Evolutionary conservation across 495 filamentous ascomycete species (phyloP), one percentile per base, ranked within the genome.

Genomic region (Halenospora varia): DNA sequence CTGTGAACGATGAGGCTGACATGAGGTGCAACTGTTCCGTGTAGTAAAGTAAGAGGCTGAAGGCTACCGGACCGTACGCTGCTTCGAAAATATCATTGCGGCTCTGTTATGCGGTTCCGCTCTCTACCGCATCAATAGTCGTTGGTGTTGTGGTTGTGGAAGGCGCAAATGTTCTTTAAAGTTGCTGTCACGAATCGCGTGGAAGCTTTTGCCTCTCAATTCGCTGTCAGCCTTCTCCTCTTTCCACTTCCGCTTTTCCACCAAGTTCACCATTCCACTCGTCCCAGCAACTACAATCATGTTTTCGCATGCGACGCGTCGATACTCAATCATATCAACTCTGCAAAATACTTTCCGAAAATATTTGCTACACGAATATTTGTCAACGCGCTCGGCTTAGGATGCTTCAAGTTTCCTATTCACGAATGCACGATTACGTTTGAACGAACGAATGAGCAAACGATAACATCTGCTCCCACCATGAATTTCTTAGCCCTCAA

Each of bases 1-100:
- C 62, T 65, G 54, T 53, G 11, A 53, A 29, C 9, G 62, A 61
- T 63, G 62, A 65, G 62, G 62, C 62, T 63, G 65, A 62, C 60
- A 68, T 68, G 58, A 11, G 49, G 26, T 51, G n/a, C n/a, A n/a
- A 23, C 6, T 25, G 47, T 25, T 23, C 18, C 25, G 47, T 18
- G 47, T 20, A 19, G 47, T 20, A 2, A 15, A 23, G 25, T 49
- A 23, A 49, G 15, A 18, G 47, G 15, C 8, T 4, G 52, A 41
- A n/a, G 51, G 10, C 45, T 20, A 48, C 45, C 45, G 17, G 10
- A 48, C 17, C 45, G 22, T 4, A 35, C 13, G 29, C 13, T 35
- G 29, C 13, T 35, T 35, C 13, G 29, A 35, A 35, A 35, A 6
- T 6, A 35, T 35, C 29, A 35, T 35, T 35, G 4, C 29, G 29